Percentiles rank a stretch among this genome's conserved stretches.
Conservation (phyloP, 1,284 basidiomycete species). For the Phenoliferia sp. region DNA sequence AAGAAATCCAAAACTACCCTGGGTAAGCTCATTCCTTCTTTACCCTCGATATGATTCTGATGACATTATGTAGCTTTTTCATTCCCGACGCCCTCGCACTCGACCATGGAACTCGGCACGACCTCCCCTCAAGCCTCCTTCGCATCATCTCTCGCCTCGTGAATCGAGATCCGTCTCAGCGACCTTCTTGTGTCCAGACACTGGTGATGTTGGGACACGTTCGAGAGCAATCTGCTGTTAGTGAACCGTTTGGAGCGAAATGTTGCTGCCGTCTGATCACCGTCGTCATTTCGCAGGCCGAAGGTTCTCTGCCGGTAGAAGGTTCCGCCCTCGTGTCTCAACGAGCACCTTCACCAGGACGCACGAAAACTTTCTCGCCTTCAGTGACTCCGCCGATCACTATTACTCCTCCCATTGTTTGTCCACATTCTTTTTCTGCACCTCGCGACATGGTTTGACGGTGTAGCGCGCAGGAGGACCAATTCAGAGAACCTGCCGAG, state of each 20-base stretch:
- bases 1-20: slow-evolving; percentile 30
- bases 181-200: slow-evolving; percentile 29
- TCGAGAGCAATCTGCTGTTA: slow-evolving; percentile 2
- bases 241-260: neutral
- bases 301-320: neutral
- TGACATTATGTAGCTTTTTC: slow-evolving; percentile 9
- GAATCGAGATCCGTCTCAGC: slow-evolving; percentile 17
- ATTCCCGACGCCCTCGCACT: slow-evolving; percentile 2
- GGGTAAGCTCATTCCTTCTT: slow-evolving; percentile 20
- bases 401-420: neutral
- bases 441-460: no score
- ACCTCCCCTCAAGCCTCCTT: slow-evolving; percentile 27
- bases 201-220: neutral
- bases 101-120: slow-evolving; percentile 23
- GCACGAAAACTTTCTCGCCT: neutral
- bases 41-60: neutral
- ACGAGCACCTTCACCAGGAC: neutral
- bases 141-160: slow-evolving; percentile 28
- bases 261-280: neutral
- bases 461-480: neutral
- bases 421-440: no score
- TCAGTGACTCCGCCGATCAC: neutral
- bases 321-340: slow-evolving; percentile 1
- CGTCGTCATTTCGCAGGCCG: neutral
- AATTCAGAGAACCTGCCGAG: neutral